A percentile compares a stretch with the other conserved stretches of the same genome.
These are phyloP conservation scores for Tephrocybe sp. DNA, from an alignment of 768 basidiomycete genomes.

Conservation along the genomic window DNA sequence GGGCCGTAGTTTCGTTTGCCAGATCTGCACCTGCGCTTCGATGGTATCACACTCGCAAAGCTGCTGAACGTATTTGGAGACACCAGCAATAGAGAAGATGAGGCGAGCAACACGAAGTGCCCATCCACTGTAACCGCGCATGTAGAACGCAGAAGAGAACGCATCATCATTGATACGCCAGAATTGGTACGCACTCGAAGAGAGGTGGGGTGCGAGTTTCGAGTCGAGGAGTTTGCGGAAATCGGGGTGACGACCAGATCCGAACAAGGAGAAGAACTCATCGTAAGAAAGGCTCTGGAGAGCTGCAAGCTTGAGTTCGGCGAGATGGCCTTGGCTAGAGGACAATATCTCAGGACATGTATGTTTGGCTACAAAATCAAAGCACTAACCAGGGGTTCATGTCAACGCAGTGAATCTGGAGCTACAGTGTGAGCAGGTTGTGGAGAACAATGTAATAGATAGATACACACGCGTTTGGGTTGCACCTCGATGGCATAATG, in stretches of 20 bases:
- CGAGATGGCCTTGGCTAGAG: slow-evolving; percentile 65
- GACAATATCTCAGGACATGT: not conserved
- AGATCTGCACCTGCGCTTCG: slow-evolving; percentile 59
- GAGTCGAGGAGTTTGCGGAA: slow-evolving; percentile 62
- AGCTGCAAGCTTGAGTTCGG: slow-evolving; percentile 76
- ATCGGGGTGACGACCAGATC: slow-evolving; percentile 53
- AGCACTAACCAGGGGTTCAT: slow-evolving; percentile 60
- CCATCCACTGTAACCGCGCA: slow-evolving; percentile 64
- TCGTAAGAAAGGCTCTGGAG: slow-evolving; percentile 52
- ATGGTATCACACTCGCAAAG: slow-evolving; percentile 55
- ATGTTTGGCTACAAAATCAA: not conserved
- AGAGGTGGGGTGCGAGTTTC: slow-evolving; percentile 63
- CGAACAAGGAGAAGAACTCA: slow-evolving; percentile 68
- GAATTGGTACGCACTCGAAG: slow-evolving; percentile 73
- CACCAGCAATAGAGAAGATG: slow-evolving; percentile 59
- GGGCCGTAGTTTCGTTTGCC: slow-evolving; percentile 56
- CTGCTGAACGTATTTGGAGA: slow-evolving; percentile 49
- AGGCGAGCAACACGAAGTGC: slow-evolving; percentile 61
- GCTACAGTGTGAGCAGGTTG: slow-evolving; percentile 4
- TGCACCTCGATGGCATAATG: slow-evolving; percentile 71
- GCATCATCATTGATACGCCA: slow-evolving; percentile 62
- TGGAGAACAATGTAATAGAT: not conserved
- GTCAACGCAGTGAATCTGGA: slow-evolving; percentile 66
- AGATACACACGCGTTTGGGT: slow-evolving; percentile 45
- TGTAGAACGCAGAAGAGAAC: slow-evolving; percentile 59